Conservation (phyloP, 2,329 filamentous ascomycete genomes). For the Aspergillus nomiae region DNA sequence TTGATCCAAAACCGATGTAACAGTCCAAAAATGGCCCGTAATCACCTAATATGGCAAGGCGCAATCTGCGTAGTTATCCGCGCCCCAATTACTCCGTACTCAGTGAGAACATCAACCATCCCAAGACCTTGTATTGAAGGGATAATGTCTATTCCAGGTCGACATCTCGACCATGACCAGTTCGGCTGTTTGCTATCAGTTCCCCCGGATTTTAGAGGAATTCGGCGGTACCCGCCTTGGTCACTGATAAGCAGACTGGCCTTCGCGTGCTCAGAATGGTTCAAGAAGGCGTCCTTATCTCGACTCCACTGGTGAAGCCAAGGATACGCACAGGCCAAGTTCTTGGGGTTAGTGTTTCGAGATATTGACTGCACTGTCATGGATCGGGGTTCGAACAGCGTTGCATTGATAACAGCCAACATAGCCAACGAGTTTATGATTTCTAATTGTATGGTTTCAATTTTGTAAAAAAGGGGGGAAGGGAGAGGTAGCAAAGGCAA, state of each 20-base stretch:
- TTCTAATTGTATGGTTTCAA: neutral
- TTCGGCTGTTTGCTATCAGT: conserved; percentile 13
- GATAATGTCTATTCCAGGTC: neutral
- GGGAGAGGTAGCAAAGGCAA: neutral
- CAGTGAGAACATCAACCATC: neutral
- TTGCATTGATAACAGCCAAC: neutral
- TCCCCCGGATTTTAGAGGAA: neutral
- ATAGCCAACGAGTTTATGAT: neutral
- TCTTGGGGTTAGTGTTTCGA: too few species aligned
- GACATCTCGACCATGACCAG: neutral
- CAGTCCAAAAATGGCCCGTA: neutral
- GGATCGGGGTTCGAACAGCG: neutral
- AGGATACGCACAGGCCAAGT: neutral
- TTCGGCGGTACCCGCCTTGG: conserved; percentile 10
- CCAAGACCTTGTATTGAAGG: neutral
- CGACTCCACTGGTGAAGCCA: neutral
- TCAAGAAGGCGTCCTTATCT: conserved; percentile 2
- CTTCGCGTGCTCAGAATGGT: neutral
- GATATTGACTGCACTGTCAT: neutral
- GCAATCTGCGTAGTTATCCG: neutral
- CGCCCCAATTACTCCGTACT: neutral
- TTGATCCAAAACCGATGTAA: neutral
- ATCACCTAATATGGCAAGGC: neutral
- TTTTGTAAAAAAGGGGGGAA: neutral
- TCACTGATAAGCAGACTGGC: conserved; percentile 8